Base-by-base conservation (phyloP, 345 rosid genomes). In the Gynandropsis gynandra region DNA sequence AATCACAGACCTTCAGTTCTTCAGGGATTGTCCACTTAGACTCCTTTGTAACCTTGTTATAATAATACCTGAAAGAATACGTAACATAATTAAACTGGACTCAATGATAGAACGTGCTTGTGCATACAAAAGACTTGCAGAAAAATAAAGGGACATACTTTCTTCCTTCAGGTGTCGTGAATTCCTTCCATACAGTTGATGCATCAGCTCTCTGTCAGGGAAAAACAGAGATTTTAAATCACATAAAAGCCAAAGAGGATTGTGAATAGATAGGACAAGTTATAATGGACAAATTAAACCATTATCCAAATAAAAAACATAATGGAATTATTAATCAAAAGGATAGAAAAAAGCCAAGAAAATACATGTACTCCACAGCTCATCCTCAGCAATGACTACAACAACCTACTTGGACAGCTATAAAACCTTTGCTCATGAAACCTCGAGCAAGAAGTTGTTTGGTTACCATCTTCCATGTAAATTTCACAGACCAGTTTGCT, bases 141-240 rank as follows among this genome's bases (percentile, higher is more conserved):
- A 42, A 54, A 35, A 36, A 19, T 11, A 54, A 32, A 48, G 49
- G 41, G 39, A 73, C 84, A 6, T 62, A 92, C 98, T 69, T 92
- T 55, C 72, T 85, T 57, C 97, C 98, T 66, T 87, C 98, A 29
- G 77, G 65, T 38, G 93, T 87, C 10, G 90, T 79, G 64, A 87
- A 92, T 66, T 92, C 98, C 80, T 87, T 92, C 98, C 98, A 92
- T 58, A 79, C 94, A n/a, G 98, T 92, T 27, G 98, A 92, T 24
- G 97, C 96, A 63, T 92, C 98, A 13, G 95, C 98, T 67, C 90
- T 82, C 98, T 92, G 86, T 63, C 11, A 16, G n/a, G n/a, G 14
- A 17, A 64, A 36, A 36, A 64, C 41, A 44, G 59, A 36, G 9
- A 68, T 5, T 51, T 34, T 59, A 47, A 66, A 47, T 47, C 20